These are phyloP conservation scores for Solanum phureja DNA, from an alignment of 257 asterid species.

Conservation along the genomic window DNA sequence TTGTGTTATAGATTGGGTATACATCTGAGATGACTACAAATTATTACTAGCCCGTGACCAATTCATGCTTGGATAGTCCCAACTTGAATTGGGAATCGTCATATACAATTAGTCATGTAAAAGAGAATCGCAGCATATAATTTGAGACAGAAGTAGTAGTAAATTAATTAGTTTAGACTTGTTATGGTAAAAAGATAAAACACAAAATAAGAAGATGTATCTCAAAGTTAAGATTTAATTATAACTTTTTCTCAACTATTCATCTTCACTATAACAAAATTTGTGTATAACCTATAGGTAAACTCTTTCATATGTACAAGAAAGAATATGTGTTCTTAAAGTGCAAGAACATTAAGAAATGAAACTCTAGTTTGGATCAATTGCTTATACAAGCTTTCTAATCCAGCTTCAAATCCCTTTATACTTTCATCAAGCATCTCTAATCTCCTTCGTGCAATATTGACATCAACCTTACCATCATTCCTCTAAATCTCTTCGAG, in stretches of 20 bases:
- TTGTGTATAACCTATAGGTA: not conserved
- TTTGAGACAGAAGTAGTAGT: not conserved
- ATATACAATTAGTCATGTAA: not conserved
- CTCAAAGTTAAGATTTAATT: not conserved
- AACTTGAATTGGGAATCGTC: not conserved
- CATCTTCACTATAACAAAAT: not conserved
- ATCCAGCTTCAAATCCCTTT: slow-evolving; percentile 16
- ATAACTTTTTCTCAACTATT: not conserved
- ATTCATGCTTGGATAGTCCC: not conserved
- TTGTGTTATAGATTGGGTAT: not conserved
- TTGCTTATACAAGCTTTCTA: slow-evolving; percentile 23
- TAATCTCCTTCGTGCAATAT: slow-evolving; percentile 20
- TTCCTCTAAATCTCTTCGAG: slow-evolving; percentile 11
- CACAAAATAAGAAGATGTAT: not conserved
- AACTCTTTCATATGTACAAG: not conserved
- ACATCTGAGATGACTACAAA: not conserved
- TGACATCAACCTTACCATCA: slow-evolving; percentile 19
- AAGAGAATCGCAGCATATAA: not conserved
- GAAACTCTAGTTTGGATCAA: slow-evolving; percentile 22
- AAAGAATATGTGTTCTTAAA: not conserved
- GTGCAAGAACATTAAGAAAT: slow-evolving; percentile 19
- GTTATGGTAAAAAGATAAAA: not conserved
- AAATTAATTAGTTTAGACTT: not conserved
- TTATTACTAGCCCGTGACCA: not conserved
- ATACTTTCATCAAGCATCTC: slow-evolving; percentile 17